phyloP scores from a whole-genome alignment of 2,329 filamentous ascomycete species.

The Dothideomycetes sp. region DNA sequence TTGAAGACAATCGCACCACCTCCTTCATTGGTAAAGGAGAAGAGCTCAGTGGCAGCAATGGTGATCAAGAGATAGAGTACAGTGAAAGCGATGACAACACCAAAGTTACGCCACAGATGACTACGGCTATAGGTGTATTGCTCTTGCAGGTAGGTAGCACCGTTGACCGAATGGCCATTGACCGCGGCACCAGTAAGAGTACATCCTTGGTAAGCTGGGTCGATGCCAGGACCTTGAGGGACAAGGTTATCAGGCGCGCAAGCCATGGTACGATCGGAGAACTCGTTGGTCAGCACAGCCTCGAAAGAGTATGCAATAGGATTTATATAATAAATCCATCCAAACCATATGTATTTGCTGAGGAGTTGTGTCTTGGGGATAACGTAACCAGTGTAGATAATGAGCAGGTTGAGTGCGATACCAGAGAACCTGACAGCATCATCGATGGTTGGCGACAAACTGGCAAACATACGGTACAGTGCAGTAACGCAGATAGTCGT shows the following conservation, averaged over 20 bases:
- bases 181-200: slow-evolving; percentile 48
- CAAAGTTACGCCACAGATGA: slow-evolving; percentile 65
- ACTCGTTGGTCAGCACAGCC: slow-evolving; percentile 58
- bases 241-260: slow-evolving; percentile 53
- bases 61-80: slow-evolving; percentile 67
- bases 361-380: slow-evolving; percentile 56
- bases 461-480: slow-evolving; percentile 58
- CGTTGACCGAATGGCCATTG: slow-evolving; percentile 43
- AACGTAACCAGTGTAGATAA: slow-evolving; percentile 59
- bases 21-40: slow-evolving; percentile 53
- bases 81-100: slow-evolving; percentile 65
- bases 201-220: slow-evolving; percentile 53
- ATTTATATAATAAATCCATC: slow-evolving; percentile 48
- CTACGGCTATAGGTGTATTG: slow-evolving; percentile 49
- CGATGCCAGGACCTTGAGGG: slow-evolving; percentile 47
- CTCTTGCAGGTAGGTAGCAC: slow-evolving; percentile 45
- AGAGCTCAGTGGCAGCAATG: slow-evolving; percentile 57
- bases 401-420: slow-evolving; percentile 51
- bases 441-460: slow-evolving; percentile 54
- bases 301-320: slow-evolving; percentile 55
- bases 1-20: slow-evolving; percentile 66
- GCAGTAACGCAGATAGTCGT: slow-evolving; percentile 54
- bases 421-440: slow-evolving; percentile 58
- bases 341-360: slow-evolving; percentile 54
- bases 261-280: slow-evolving; percentile 46